Evolutionary conservation across 2,329 filamentous ascomycete species (phyloP).

Genomic region (Aspergillus pseudotamarii): DNA sequence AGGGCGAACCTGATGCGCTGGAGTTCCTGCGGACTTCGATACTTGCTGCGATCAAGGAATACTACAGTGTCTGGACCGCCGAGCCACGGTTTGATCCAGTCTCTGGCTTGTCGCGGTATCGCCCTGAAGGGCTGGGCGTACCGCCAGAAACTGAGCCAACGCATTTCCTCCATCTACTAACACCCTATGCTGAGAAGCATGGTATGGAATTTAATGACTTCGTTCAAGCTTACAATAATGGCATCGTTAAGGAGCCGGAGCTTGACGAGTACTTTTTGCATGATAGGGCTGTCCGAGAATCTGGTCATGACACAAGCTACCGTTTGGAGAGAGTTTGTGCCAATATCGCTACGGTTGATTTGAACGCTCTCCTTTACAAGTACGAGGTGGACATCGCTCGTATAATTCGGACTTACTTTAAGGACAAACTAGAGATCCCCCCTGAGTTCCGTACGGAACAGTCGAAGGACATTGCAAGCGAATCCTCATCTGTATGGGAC

Average conservation of each 20-base stretch:
- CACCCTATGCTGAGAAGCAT: conserved; percentile 82
- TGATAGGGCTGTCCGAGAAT: conserved; percentile 92
- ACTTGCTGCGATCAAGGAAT: conserved; percentile 94
- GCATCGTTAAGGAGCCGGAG: conserved; percentile 76
- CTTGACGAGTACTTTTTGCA: conserved; percentile 95
- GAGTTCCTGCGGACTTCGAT: conserved; percentile 82
- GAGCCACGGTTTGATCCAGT: conserved; percentile 75
- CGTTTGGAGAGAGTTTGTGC: conserved; percentile 86
- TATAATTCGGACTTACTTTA: conserved; percentile 81
- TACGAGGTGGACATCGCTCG: conserved; percentile 93
- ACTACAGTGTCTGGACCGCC: conserved; percentile 83
- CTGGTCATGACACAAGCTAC: conserved; percentile 95
- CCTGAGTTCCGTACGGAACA: conserved; percentile 74
- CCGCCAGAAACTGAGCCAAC: conserved; percentile 88
- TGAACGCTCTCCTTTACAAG: conserved; percentile 94
- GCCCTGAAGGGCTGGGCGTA: conserved; percentile 79
- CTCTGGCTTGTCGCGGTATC: conserved; percentile 81
- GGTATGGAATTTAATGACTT: conserved; percentile 81
- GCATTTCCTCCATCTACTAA: conserved; percentile 82
- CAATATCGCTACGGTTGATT: conserved; percentile 87
- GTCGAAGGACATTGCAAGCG: conserved; percentile 67
- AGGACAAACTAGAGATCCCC: conserved; percentile 79
- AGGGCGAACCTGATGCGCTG: conserved; percentile 75
- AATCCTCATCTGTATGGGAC: conserved; percentile 88
- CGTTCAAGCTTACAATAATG: conserved; percentile 82